phyloP scores from a whole-genome alignment of 495 filamentous ascomycete genomes.

The Glutinoglossum americanum region DNA sequence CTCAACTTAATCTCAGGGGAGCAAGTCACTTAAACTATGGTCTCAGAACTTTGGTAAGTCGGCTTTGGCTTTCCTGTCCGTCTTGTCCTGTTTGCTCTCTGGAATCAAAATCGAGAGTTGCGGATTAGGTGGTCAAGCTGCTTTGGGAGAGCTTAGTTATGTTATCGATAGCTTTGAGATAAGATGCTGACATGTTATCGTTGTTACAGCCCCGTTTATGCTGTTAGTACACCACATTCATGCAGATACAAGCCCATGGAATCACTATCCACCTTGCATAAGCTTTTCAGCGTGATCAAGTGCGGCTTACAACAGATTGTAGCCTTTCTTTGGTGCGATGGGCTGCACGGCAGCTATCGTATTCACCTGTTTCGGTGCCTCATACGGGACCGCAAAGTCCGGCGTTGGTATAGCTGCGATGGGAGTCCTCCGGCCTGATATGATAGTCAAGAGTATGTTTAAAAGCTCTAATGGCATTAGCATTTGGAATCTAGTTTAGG shows the following conservation, averaged over 20 bases:
- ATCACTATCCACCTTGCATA: background rate
- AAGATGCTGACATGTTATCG: background rate
- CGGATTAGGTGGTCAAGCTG: too few relatives aligned
- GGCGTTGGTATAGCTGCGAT: constrained; percentile 96
- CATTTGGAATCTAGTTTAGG: background rate
- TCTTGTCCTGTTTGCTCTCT: background rate
- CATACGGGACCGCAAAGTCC: constrained; percentile 72
- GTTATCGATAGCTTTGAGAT: background rate
- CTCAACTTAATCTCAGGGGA: background rate
- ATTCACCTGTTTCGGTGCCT: constrained; percentile 14
- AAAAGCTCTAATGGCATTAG: background rate
- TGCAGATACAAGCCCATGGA: background rate
- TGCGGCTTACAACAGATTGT: constrained; percentile 5
- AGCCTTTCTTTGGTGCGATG: constrained; percentile 99
- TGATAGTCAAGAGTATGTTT: constrained; percentile 95
- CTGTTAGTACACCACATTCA: constrained; percentile 46
- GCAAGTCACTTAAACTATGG: background rate
- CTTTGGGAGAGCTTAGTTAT: too few relatives aligned
- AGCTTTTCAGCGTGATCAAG: background rate
- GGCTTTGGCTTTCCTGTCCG: constrained; percentile 4
- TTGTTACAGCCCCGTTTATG: constrained; percentile 72
- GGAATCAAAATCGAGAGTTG: background rate
- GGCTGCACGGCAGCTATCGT: constrained; percentile 71
- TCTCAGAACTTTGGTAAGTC: constrained; percentile 33
- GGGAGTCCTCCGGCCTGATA: constrained; percentile 90